Conservation (phyloP, 2,329 filamentous ascomycete species). For the Parastagonospora avenae region DNA sequence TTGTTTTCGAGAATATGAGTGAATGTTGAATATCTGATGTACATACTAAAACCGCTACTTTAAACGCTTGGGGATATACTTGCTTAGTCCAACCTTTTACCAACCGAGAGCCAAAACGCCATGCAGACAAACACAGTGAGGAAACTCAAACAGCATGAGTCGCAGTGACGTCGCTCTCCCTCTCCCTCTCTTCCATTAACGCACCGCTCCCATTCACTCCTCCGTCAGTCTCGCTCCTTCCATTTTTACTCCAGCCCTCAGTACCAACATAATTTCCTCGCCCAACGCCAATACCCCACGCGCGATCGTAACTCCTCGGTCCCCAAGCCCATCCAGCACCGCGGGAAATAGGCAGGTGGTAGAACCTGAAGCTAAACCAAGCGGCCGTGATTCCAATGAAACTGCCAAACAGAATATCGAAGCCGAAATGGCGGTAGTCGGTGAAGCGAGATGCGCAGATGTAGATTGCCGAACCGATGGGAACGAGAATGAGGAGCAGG, state of each 20-base stretch:
- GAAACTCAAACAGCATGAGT: neutral
- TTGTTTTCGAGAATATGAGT: no score
- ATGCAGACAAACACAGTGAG: neutral
- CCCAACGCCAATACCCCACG: slow-evolving; percentile 78
- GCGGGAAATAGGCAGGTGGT: slow-evolving; percentile 78
- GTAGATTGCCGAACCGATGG: slow-evolving; percentile 77
- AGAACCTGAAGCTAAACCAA: slow-evolving; percentile 80
- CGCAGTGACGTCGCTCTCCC: slow-evolving; percentile 1
- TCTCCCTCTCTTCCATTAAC: neutral
- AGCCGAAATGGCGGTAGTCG: slow-evolving; percentile 88
- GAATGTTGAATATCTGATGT: no score
- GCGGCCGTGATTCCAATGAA: slow-evolving; percentile 74
- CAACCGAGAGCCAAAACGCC: neutral
- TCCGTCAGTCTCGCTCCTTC: slow-evolving; percentile 12
- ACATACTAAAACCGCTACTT: no score
- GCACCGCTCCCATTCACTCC: neutral
- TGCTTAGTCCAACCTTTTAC: no score
- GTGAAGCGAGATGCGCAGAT: slow-evolving; percentile 86
- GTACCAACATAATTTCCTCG: slow-evolving; percentile 53
- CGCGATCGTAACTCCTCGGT: slow-evolving; percentile 71
- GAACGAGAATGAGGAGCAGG: slow-evolving; percentile 70
- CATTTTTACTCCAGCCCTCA: slow-evolving; percentile 50
- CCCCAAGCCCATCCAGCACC: slow-evolving; percentile 92
- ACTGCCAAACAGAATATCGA: slow-evolving; percentile 88
- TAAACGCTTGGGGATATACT: no score